A percentile compares a stretch with the other conserved stretches of the same genome.
Evolutionary conservation across 441 rosid genomes (phyloP).

Genomic region (Gossypium aridum): DNA sequence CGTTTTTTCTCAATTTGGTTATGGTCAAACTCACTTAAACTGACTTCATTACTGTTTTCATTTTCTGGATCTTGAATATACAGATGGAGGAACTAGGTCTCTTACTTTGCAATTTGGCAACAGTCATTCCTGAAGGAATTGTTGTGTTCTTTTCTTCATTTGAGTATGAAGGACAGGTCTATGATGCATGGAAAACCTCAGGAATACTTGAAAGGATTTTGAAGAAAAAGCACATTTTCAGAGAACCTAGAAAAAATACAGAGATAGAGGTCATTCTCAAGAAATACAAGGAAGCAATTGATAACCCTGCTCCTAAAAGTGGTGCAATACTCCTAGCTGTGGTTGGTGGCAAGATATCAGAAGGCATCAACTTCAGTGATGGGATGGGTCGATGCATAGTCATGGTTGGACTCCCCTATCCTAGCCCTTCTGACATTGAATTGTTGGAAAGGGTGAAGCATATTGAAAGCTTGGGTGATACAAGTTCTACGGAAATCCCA

Average conservation of each 20-base stretch:
- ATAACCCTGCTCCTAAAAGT: conserved; percentile 29
- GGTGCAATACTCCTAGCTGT: conserved; percentile 89
- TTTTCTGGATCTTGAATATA: conserved; percentile 16
- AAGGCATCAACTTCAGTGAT: conserved; percentile 97
- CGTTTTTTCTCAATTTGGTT: not conserved
- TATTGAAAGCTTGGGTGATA: conserved; percentile 65
- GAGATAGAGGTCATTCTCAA: conserved; percentile 71
- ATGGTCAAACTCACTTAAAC: not conserved
- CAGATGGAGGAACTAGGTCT: conserved; percentile 91
- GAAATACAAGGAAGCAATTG: conserved; percentile 73
- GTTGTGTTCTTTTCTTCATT: conserved; percentile 94
- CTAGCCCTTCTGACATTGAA: conserved; percentile 79
- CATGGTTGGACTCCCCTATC: conserved; percentile 97
- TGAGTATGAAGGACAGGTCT: conserved; percentile 77
- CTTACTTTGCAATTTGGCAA: conserved; percentile 76
- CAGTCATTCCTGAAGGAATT: conserved; percentile 83
- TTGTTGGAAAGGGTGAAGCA: conserved; percentile 84
- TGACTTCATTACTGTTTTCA: not conserved
- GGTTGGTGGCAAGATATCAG: conserved; percentile 98
- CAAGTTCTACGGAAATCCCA: conserved; percentile 27
- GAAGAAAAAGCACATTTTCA: conserved; percentile 71
- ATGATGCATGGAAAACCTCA: conserved; percentile 67
- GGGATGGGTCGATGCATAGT: conserved; percentile 94
- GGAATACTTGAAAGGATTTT: conserved; percentile 73
- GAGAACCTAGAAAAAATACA: conserved; percentile 79